Evolutionary conservation across 2,329 filamentous ascomycete species (phyloP).

Genomic region (Pseudogymnoascus sp.): DNA sequence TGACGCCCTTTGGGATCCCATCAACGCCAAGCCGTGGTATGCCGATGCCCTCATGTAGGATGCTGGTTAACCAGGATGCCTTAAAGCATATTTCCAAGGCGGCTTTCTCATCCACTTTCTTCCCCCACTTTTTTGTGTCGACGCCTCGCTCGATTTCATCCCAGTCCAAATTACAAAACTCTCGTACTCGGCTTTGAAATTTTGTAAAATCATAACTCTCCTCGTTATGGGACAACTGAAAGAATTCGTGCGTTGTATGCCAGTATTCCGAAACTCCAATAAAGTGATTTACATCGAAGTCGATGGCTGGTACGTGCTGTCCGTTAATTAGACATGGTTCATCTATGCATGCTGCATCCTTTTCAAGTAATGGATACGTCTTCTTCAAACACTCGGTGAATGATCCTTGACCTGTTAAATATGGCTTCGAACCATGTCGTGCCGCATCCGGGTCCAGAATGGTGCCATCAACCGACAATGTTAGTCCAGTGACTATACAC

Average conservation of each 20-base stretch:
- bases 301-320: slow-evolving; percentile 86
- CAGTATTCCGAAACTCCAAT: slow-evolving; percentile 97
- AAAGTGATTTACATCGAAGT: slow-evolving; percentile 96
- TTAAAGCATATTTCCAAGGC: slow-evolving; percentile 94
- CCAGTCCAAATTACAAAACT: slow-evolving; percentile 85
- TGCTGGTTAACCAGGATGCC: slow-evolving; percentile 93
- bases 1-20: slow-evolving; percentile 37
- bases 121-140: slow-evolving; percentile 59
- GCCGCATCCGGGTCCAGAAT: slow-evolving; percentile 33
- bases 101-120: slow-evolving; percentile 64
- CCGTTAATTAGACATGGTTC: slow-evolving; percentile 84
- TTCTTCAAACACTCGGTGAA: slow-evolving; percentile 78
- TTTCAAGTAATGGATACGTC: slow-evolving; percentile 81
- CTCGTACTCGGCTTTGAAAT: slow-evolving; percentile 75
- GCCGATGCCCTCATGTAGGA: slow-evolving; percentile 92
- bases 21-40: slow-evolving; percentile 81
- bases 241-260: slow-evolving; percentile 96
- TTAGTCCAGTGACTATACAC: slow-evolving; percentile 74
- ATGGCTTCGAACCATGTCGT: slow-evolving; percentile 36
- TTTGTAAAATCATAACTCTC: slow-evolving; percentile 83
- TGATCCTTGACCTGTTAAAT: slow-evolving; percentile 72
- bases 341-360: slow-evolving; percentile 76
- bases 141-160: slow-evolving; percentile 61
- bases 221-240: slow-evolving; percentile 65
- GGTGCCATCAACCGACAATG: slow-evolving; percentile 64